phyloP scores from a whole-genome alignment of 345 rosid species.

The Trapa bicornis region DNA sequence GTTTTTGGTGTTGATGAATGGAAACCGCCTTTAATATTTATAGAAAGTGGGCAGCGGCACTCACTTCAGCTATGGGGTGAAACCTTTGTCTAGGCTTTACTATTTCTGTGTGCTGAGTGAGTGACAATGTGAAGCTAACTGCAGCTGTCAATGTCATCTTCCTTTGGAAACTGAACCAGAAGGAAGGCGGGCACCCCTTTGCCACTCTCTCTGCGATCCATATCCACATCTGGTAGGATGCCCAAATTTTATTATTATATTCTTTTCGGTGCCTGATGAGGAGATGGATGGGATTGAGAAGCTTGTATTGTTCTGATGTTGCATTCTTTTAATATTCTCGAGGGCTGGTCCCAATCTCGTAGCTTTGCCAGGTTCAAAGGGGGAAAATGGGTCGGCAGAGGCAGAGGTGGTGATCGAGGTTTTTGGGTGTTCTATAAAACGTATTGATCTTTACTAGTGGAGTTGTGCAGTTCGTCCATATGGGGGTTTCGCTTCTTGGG shows the following conservation, averaged over 20 bases:
- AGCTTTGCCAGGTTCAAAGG: background rate
- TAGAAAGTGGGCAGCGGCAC: constrained; percentile 2
- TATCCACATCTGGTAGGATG: background rate
- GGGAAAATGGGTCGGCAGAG: constrained; percentile 10
- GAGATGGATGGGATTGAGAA: constrained; percentile 3
- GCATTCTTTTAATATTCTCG: background rate
- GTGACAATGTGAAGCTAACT: background rate
- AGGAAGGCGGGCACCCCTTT: background rate
- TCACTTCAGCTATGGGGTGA: background rate
- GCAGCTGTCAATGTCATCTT: background rate
- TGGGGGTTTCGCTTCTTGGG: background rate
- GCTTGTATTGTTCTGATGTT: background rate
- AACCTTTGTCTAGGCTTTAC: no score
- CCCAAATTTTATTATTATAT: background rate
- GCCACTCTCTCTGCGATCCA: background rate
- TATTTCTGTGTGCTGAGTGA: background rate
- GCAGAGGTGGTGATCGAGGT: constrained; percentile 15
- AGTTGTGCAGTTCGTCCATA: background rate
- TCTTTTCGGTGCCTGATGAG: background rate
- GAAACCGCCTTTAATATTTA: background rate
- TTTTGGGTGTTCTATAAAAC: background rate
- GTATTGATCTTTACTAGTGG: background rate
- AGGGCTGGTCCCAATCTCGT: background rate
- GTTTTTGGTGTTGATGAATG: background rate
- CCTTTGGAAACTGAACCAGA: constrained; percentile 1